Conservation (phyloP, 2,329 filamentous ascomycete species). For the Monosporascus ibericus region DNA sequence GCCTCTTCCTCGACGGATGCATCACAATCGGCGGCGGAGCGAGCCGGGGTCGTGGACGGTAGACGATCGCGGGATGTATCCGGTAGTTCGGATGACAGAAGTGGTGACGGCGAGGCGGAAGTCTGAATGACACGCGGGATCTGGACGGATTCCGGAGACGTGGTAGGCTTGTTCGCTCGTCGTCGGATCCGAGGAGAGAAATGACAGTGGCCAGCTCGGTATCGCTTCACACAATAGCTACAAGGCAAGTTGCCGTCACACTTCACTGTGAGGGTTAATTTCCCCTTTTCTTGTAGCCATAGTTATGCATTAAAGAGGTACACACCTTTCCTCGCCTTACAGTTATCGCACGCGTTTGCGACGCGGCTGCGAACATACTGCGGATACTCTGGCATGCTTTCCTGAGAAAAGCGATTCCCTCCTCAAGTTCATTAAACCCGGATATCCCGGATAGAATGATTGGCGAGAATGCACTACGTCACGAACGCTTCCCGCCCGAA, state of each 20-base stretch:
- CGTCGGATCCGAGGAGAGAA: conserved; percentile 41
- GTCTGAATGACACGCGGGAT: conserved; percentile 1
- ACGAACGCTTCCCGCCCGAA: not conserved
- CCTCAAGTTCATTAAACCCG: not conserved
- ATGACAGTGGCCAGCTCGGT: conserved; percentile 36
- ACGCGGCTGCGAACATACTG: conserved; percentile 32
- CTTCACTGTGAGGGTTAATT: conserved; percentile 33
- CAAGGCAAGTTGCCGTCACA: conserved; percentile 50
- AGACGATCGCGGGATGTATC: not conserved
- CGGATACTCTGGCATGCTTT: conserved; percentile 5
- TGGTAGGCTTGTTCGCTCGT: conserved; percentile 17
- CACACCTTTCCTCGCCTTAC: conserved; percentile 44
- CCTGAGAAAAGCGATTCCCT: not conserved
- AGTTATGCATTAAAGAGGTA: not conserved
- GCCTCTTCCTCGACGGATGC: conserved; percentile 42
- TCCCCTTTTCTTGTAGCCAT: not conserved
- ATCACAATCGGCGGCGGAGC: conserved; percentile 10
- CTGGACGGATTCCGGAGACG: conserved; percentile 11
- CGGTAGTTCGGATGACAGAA: conserved; percentile 1
- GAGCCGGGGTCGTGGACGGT: conserved; percentile 1
- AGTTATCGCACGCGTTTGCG: conserved; percentile 48
- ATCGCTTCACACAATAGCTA: conserved; percentile 40
- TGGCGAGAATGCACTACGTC: not conserved
- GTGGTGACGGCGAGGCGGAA: conserved; percentile 1
- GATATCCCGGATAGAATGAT: not conserved